phyloP scores from a whole-genome alignment of 2,329 filamentous ascomycete species.

The Alternaria gansuensis region DNA sequence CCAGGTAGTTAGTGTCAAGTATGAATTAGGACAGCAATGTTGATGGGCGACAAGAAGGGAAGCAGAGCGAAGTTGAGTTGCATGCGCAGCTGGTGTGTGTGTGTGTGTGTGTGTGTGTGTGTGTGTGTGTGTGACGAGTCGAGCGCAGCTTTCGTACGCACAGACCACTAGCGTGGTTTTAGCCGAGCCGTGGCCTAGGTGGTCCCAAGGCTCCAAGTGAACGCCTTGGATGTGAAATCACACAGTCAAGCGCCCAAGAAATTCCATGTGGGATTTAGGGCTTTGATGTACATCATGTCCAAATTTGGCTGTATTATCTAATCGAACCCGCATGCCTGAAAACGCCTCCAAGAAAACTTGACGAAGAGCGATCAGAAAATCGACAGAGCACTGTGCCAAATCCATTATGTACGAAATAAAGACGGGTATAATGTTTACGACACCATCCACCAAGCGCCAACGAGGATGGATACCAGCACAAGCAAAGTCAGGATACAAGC shows the following conservation, averaged over 20 bases:
- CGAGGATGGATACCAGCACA: conserved; percentile 64
- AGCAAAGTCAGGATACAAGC: conserved; percentile 71
- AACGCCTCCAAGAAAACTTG: not conserved
- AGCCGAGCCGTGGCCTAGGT: conserved; percentile 13
- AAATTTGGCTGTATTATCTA: not conserved
- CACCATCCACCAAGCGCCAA: conserved; percentile 66
- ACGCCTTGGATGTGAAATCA: no score
- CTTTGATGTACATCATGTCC: not conserved
- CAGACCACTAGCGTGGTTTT: conserved; percentile 14
- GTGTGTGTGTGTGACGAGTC: conserved; percentile 22
- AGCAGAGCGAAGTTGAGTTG: conserved; percentile 14
- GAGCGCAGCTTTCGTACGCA: conserved; percentile 16
- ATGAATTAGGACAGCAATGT: conserved; percentile 2
- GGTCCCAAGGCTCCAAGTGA: not conserved
- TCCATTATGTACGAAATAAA: conserved; percentile 10
- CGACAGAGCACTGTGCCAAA: not conserved
- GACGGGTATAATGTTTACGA: conserved; percentile 32
- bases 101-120: conserved; percentile 17
- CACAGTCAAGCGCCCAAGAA: no score
- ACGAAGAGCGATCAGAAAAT: not conserved
- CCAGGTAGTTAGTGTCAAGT: conserved; percentile 9
- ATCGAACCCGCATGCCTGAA: not conserved
- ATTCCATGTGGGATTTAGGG: not conserved
- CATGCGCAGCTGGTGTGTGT: conserved; percentile 24
- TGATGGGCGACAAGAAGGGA: conserved; percentile 3